Conservation (phyloP, 495 filamentous ascomycete species). For the Amniculicola lignicola region DNA sequence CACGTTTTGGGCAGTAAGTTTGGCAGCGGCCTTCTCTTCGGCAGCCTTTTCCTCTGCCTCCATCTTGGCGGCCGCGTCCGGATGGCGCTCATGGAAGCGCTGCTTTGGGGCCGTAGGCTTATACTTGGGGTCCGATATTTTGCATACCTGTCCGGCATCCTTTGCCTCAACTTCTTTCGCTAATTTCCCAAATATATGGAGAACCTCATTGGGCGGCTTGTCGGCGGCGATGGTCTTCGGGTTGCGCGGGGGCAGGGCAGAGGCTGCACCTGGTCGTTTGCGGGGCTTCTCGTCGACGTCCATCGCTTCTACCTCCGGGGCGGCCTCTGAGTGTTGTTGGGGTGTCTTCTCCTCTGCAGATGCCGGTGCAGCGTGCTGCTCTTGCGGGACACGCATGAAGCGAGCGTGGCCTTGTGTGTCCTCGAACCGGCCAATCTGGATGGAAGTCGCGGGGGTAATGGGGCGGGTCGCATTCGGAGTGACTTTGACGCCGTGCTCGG, state of each 20-base stretch:
- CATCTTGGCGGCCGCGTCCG: slow-evolving; percentile 18
- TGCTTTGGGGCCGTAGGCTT: slow-evolving; percentile 37
- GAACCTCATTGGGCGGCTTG: slow-evolving; percentile 28
- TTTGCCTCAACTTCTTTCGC: slow-evolving; percentile 25
- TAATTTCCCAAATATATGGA: slow-evolving; percentile 26
- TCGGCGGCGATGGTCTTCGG: slow-evolving; percentile 14
- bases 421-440: neutral
- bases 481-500: neutral
- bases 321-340: neutral
- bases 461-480: neutral
- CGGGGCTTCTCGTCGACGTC: slow-evolving; percentile 2
- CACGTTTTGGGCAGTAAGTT: slow-evolving; percentile 8
- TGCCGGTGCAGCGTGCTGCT: too few species aligned
- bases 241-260: slow-evolving; percentile 24
- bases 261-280: slow-evolving; percentile 32
- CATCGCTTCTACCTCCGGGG: neutral
- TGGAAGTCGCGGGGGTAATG: too few species aligned
- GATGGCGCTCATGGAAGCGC: slow-evolving; percentile 34
- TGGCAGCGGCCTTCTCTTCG: slow-evolving; percentile 13
- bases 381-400: too few species aligned
- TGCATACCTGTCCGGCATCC: slow-evolving; percentile 4
- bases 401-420: too few species aligned
- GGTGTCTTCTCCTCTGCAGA: neutral
- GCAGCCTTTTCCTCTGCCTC: slow-evolving; percentile 8
- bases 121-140: neutral